Conservation (phyloP, 1,284 basidiomycete genomes). For the Ustilago cynodontis region DNA sequence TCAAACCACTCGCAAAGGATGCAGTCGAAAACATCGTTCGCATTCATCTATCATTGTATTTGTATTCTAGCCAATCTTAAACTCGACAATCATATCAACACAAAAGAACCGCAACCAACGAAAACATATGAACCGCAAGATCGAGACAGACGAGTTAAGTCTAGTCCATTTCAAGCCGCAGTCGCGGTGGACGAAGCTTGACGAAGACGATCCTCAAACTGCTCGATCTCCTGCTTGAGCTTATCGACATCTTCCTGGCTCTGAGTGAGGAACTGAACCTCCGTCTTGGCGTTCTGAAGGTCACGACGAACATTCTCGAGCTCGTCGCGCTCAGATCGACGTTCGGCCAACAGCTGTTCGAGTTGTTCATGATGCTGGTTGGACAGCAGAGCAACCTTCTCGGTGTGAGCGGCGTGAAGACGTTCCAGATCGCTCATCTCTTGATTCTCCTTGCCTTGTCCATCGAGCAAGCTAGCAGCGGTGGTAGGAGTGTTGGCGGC, state of each 20-base stretch:
- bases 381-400: constrained; percentile 37
- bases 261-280: constrained; percentile 41
- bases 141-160: background rate
- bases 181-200: constrained; percentile 8
- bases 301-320: constrained; percentile 33
- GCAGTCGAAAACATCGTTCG: constrained; percentile 42
- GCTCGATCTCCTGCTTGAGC: constrained; percentile 44
- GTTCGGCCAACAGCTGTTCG: constrained; percentile 23
- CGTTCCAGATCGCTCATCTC: constrained; percentile 50
- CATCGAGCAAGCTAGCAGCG: constrained; percentile 29
- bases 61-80: constrained; percentile 31
- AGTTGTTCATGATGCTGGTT: constrained; percentile 49
- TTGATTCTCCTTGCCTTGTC: constrained; percentile 39
- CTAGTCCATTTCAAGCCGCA: constrained; percentile 9
- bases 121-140: background rate
- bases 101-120: background rate
- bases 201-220: constrained; percentile 33
- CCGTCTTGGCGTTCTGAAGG: constrained; percentile 50
- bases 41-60: constrained; percentile 46
- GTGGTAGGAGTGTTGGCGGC: constrained; percentile 31
- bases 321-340: constrained; percentile 31
- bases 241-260: constrained; percentile 40
- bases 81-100: background rate
- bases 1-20: constrained; percentile 26
- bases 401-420: constrained; percentile 53